These are phyloP conservation scores for Beauveria asiatica DNA, from an alignment of 2,329 filamentous ascomycete genomes.

Conservation along the genomic window DNA sequence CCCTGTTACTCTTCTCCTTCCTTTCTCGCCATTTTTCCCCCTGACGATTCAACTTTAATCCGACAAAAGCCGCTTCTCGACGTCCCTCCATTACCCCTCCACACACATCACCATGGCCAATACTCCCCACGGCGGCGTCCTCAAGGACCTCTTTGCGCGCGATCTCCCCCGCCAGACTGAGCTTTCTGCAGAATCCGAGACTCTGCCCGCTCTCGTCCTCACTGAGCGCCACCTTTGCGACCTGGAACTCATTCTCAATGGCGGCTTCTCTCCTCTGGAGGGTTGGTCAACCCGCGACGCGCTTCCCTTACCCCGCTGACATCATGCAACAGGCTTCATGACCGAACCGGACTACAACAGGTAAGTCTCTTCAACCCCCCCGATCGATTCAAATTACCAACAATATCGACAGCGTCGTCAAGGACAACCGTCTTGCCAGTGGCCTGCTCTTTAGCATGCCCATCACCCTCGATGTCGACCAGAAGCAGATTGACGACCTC, in stretches of 20 bases:
- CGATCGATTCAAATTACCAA: conserved; percentile 19
- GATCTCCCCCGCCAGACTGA: conserved; percentile 76
- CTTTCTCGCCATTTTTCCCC: conserved; percentile 4
- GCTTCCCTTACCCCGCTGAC: not conserved
- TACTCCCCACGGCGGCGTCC: conserved; percentile 78
- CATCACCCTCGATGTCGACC: conserved; percentile 81
- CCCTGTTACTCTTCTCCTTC: not conserved
- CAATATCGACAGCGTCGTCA: conserved; percentile 61
- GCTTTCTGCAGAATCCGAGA: conserved; percentile 78
- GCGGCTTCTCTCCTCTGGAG: conserved; percentile 95
- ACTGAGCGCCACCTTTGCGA: conserved; percentile 95
- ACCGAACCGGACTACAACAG: conserved; percentile 94
- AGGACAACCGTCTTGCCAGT: conserved; percentile 75
- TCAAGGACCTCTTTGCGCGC: conserved; percentile 95
- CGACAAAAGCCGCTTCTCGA: not conserved
- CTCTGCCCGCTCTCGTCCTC: conserved; percentile 72
- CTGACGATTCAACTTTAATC: not conserved
- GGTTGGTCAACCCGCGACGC: conserved; percentile 46
- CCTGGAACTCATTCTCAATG: conserved; percentile 93
- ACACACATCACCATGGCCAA: conserved; percentile 48
- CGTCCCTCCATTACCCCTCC: conserved; percentile 4
- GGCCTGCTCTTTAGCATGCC: conserved; percentile 94
- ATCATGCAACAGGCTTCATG: conserved; percentile 67
- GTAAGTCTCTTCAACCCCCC: conserved; percentile 39
- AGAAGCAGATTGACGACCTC: conserved; percentile 64